Conservation (phyloP, 148 eudicot genomes). For the Arctostaphylos glauca region DNA sequence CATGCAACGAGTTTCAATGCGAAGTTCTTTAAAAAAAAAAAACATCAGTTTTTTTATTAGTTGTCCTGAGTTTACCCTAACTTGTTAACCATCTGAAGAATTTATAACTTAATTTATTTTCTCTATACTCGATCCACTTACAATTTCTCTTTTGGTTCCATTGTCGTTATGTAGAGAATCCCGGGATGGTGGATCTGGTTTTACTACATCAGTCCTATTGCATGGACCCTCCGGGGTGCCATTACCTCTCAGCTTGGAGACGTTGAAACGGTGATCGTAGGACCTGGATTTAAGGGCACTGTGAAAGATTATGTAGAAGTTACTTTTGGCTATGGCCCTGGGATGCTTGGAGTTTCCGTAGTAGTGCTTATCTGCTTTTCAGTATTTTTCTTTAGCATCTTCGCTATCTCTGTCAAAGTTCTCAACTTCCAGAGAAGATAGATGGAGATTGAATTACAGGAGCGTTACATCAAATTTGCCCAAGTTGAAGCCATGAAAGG, state of each 20-base stretch:
- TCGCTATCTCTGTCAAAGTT: conserved; percentile 59
- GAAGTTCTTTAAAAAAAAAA: not conserved
- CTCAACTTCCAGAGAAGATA: conserved; percentile 81
- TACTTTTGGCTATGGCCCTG: conserved; percentile 52
- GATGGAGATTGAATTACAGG: not conserved
- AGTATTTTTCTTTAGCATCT: conserved; percentile 48
- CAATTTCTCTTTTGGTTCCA: not conserved
- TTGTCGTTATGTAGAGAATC: conserved; percentile 41
- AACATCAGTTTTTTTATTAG: not conserved
- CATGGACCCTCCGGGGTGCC: conserved; percentile 73
- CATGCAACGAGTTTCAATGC: not conserved
- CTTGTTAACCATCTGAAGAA: not conserved
- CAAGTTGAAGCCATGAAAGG: not conserved
- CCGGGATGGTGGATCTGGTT: conserved; percentile 97
- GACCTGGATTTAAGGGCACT: conserved; percentile 54
- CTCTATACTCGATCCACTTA: not conserved
- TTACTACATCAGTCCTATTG: conserved; percentile 74
- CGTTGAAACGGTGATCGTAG: conserved; percentile 45
- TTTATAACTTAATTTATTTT: not conserved
- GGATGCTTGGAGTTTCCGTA: conserved; percentile 48
- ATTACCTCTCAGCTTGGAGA: conserved; percentile 83
- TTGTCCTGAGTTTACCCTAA: not conserved
- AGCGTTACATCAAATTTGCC: not conserved
- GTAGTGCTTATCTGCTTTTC: conserved; percentile 51
- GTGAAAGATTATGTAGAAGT: conserved; percentile 58